Percentiles rank a stretch among this genome's conserved stretches.
Conservation (phyloP, 305 asterid species). For the Solanum chacoense region DNA sequence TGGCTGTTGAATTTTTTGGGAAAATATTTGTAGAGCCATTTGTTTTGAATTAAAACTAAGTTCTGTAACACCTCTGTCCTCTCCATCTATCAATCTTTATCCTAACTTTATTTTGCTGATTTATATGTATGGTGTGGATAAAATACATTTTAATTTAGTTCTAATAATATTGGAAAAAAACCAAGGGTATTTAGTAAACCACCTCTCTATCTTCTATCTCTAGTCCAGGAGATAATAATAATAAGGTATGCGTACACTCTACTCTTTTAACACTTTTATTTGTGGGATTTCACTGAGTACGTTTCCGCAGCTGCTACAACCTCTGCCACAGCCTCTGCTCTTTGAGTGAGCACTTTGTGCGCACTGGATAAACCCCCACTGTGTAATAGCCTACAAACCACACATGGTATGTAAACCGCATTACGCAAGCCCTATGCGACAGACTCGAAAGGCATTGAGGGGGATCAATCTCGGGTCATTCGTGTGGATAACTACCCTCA, state of each 20-base stretch:
- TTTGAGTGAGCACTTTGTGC: too few species aligned
- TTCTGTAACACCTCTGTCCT: not conserved
- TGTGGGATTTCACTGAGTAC: too few species aligned
- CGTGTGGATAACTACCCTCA: too few species aligned
- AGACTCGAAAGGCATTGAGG: too few species aligned
- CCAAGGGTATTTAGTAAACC: not conserved
- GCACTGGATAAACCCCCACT: too few species aligned
- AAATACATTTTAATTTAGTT: not conserved
- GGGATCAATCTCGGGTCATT: rapidly evolving
- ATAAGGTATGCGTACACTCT: too few species aligned
- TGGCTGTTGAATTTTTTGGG: not conserved
- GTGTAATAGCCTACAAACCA: too few species aligned
- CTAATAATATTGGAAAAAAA: not conserved
- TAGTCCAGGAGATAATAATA: not conserved
- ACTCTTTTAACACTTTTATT: too few species aligned
- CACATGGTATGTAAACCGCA: too few species aligned
- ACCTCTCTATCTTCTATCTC: not conserved
- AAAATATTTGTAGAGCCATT: not conserved
- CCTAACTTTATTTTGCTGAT: not conserved
- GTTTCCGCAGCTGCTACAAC: too few species aligned
- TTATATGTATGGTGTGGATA: not conserved
- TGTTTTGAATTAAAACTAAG: not conserved
- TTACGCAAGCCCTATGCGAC: too few species aligned
- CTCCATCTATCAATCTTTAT: not conserved
- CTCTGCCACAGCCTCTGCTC: too few species aligned